Percentiles rank a stretch among this genome's conserved stretches.
Conservation (phyloP, 805 yeast genomes). For the Komagataella kurtzmanii region DNA sequence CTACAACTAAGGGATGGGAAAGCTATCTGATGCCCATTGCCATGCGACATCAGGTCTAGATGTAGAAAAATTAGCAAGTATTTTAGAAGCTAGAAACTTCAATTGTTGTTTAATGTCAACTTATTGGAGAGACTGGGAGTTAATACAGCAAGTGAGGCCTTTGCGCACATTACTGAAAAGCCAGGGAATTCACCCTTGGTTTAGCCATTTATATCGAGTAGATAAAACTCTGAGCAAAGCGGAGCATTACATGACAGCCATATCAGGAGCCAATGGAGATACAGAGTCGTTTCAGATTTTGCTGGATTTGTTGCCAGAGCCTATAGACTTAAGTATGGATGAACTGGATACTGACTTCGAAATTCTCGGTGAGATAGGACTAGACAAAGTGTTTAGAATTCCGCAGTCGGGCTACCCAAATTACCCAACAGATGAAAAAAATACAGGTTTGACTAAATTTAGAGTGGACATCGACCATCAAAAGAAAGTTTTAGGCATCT, state of each 20-base stretch:
- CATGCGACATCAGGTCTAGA: background rate
- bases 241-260: conserved; percentile 43
- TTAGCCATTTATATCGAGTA: conserved; percentile 41
- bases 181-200: conserved; percentile 88
- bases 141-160: background rate
- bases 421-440: conserved; percentile 7
- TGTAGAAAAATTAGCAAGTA: background rate
- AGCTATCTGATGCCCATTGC: conserved; percentile 22
- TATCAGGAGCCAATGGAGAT: conserved; percentile 19
- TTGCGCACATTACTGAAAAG: background rate
- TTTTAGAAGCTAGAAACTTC: background rate
- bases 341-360: conserved; percentile 3
- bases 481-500: conserved; percentile 29
- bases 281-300: background rate
- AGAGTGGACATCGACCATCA: conserved; percentile 59
- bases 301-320: background rate
- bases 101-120: background rate
- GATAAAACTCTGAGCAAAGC: conserved; percentile 17
- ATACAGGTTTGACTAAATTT: conserved; percentile 3
- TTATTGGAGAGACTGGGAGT: background rate
- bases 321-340: background rate
- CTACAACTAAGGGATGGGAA: background rate
- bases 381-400: conserved; percentile 64
- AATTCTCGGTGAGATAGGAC: conserved; percentile 83
- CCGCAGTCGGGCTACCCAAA: conserved; percentile 49